Conservation (phyloP, 371 early-diverging fungal genomes). For the Mortierella sp. region DNA sequence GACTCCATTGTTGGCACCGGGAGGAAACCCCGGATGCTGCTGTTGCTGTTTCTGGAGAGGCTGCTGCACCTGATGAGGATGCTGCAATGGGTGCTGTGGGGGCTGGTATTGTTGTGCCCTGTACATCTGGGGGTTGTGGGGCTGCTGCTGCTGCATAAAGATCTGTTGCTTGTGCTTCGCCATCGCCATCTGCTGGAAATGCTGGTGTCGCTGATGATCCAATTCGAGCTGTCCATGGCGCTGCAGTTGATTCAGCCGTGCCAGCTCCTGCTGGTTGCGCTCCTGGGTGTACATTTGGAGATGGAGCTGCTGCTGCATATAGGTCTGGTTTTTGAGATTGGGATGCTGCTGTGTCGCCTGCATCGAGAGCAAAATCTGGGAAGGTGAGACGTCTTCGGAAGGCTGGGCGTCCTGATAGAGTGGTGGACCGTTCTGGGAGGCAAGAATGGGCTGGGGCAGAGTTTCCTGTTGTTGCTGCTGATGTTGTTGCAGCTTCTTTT, state of each 20-base stretch:
- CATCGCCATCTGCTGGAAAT: constrained; percentile 42
- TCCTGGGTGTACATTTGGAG: constrained; percentile 53
- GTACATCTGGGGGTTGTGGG: constrained; percentile 13
- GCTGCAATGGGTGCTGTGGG: constrained; percentile 12
- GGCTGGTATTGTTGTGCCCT: background rate
- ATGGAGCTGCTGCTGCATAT: constrained; percentile 47
- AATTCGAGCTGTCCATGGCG: constrained; percentile 41
- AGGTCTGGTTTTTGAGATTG: constrained; percentile 26
- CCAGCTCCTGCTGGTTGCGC: constrained; percentile 43
- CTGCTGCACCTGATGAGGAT: background rate
- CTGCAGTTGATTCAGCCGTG: constrained; percentile 20
- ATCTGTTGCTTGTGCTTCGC: constrained; percentile 47
- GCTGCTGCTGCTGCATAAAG: constrained; percentile 43
- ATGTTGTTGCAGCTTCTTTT: constrained; percentile 20
- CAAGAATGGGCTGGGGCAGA: constrained; percentile 27
- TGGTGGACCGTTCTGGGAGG: constrained; percentile 16
- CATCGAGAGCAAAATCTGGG: constrained; percentile 31
- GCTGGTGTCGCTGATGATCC: constrained; percentile 37
- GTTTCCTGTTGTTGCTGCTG: constrained; percentile 13
- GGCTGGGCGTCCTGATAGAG: background rate
- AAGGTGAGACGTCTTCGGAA: constrained; percentile 12
- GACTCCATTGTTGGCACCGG: background rate
- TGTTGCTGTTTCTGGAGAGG: constrained; percentile 14
- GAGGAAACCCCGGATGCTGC: background rate
- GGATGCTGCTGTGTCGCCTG: constrained; percentile 28